Evolutionary conservation across 805 yeast species (phyloP), one percentile per base, ranked within the genome.

Genomic region (Wickerhamiella siamensis): DNA sequence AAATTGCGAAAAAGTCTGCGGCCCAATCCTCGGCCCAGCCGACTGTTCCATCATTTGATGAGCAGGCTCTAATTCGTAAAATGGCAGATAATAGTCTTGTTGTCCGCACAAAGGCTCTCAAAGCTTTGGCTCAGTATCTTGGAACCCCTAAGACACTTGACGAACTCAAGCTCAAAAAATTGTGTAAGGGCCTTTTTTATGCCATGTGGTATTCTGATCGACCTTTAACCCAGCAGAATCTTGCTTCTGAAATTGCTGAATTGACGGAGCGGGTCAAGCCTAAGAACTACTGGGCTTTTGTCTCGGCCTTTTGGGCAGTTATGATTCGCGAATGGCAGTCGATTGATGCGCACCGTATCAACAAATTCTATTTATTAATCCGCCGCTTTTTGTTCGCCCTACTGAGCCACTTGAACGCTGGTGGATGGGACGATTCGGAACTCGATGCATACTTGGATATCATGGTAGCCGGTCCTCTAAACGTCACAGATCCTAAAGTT

Each of bases 171-270:
- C 66, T 75, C 48, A 81, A 81, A 50, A 87, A 88, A 58, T 65
- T 91, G 45, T 91, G 98, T 96, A 86, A 83, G 62, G 98, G 97
- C n/a, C 68, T 91, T 33, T 91, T 79, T 61, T 91, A 70, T 57
- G 74, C 94, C 9, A 83, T 91, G 94, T 91, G 98, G 97, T 84
- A 80, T 64, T 74, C 93, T 57, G 98, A 91, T 60, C 74, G 87
- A 56, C 94, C 95, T 21, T 70, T 80, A 52, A 91, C 94, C 19
- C 98, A 91, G 61, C 95, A 86, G 60, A 65, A 77, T 45, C 65
- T 91, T 31, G 94, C 95, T 2, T 71, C 69, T 38, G 75, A 73
- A 34, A 64, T 91, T 47, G 94, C 88, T 2, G 66, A 61, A 22
- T 54, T 76, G 27, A 47, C 64, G 24, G 47, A 47, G n/a, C 38